A percentile compares a stretch with the other conserved stretches of the same genome.
phyloP scores from a whole-genome alignment of 768 basidiomycete species.

The Hericium coralloides region DNA sequence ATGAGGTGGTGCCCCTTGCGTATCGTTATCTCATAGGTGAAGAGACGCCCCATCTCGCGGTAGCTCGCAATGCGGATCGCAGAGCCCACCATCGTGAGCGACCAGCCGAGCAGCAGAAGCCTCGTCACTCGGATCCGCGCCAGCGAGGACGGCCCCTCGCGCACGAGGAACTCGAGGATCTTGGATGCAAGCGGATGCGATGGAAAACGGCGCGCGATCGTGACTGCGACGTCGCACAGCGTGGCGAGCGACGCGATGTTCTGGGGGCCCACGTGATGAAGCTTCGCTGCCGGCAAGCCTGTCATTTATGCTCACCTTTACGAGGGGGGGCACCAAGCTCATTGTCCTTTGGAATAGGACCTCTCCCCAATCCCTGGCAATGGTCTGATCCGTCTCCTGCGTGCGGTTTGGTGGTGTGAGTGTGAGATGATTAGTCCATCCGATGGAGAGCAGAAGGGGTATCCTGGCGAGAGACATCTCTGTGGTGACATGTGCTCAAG shows the following conservation, averaged over 20 bases:
- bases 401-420: background rate
- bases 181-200: background rate
- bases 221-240: background rate
- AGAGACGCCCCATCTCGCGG: conserved; percentile 18
- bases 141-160: too few relatives aligned
- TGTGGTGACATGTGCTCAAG: too few relatives aligned
- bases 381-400: background rate
- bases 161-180: too few relatives aligned
- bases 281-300: too few relatives aligned
- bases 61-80: conserved; percentile 14
- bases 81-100: conserved; percentile 14
- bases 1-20: conserved; percentile 18
- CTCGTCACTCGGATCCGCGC: too few relatives aligned
- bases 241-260: background rate
- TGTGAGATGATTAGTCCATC: background rate
- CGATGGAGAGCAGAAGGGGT: background rate
- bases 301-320: background rate
- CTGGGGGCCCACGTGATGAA: background rate
- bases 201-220: background rate
- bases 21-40: conserved; percentile 22
- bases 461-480: background rate
- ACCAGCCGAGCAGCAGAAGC: too few relatives aligned
- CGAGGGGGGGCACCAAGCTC: background rate
- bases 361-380: background rate
- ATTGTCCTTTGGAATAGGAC: background rate